Conservation (phyloP, 2,329 filamentous ascomycete species). For the Aphanoascus verrucosus region DNA sequence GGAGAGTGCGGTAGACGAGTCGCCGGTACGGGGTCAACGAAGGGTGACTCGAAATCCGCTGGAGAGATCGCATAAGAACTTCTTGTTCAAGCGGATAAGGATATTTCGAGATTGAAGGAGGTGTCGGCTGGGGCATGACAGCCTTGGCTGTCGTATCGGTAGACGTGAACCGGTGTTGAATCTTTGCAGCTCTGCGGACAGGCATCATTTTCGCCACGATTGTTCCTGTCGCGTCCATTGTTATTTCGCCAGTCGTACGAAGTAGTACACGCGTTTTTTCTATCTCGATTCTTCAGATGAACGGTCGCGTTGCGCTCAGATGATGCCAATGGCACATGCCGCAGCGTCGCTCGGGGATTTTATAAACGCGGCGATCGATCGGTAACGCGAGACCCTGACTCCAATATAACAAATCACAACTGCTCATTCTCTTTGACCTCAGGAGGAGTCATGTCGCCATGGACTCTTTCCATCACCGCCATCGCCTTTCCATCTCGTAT, state of each 20-base stretch:
- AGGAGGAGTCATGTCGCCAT: not conserved
- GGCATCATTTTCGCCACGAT: not conserved
- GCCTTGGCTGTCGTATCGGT: not conserved
- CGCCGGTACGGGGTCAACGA: constrained; percentile 42
- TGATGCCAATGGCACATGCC: not conserved
- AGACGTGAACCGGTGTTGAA: not conserved
- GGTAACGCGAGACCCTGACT: not conserved
- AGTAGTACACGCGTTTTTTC: not conserved
- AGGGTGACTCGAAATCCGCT: constrained; percentile 35
- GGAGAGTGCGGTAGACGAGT: constrained; percentile 57
- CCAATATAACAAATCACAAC: not conserved
- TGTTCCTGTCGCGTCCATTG: not conserved
- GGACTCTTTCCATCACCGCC: not conserved
- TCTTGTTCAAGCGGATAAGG: constrained; percentile 3
- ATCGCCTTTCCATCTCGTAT: not conserved
- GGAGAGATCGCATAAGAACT: constrained; percentile 24
- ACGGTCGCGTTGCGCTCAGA: not conserved
- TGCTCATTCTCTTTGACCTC: not conserved
- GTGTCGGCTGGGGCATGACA: not conserved
- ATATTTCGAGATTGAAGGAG: constrained; percentile 1
- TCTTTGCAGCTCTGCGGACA: not conserved
- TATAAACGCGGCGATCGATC: not conserved
- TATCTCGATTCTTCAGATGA: constrained; percentile 1
- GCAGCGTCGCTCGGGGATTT: too few species aligned
- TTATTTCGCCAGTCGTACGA: not conserved